phyloP scores from a whole-genome alignment of 2,329 filamentous ascomycete species.

The Emergomyces orientalis region DNA sequence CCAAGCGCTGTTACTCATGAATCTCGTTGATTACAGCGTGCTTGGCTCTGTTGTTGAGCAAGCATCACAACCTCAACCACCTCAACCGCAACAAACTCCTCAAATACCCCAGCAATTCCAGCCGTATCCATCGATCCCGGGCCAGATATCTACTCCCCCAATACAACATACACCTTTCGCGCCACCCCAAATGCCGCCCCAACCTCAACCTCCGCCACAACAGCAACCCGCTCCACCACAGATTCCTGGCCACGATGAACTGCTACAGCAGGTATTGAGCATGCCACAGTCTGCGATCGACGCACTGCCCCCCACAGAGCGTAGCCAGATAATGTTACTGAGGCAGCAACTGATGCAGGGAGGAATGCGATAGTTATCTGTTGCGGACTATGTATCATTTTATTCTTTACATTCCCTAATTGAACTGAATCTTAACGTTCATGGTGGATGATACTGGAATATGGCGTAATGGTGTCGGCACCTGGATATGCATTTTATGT shows the following conservation, averaged over 20 bases:
- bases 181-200: slow-evolving; percentile 31
- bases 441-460: not conserved
- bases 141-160: slow-evolving; percentile 46
- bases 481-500: slow-evolving; percentile 1
- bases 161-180: slow-evolving; percentile 34
- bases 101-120: slow-evolving; percentile 30
- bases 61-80: slow-evolving; percentile 37
- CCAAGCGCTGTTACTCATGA: slow-evolving; percentile 85
- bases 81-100: slow-evolving; percentile 30
- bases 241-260: slow-evolving; percentile 55
- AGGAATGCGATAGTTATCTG: slow-evolving; percentile 86
- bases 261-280: slow-evolving; percentile 72
- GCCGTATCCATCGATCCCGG: slow-evolving; percentile 30
- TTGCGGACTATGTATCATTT: slow-evolving; percentile 68
- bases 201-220: slow-evolving; percentile 36
- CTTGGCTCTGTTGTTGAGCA: slow-evolving; percentile 71
- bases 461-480: slow-evolving; percentile 1
- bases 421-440: slow-evolving; percentile 18
- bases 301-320: slow-evolving; percentile 62
- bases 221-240: slow-evolving; percentile 30
- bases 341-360: slow-evolving; percentile 66
- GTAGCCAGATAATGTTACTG: slow-evolving; percentile 69
- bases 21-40: slow-evolving; percentile 75
- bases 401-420: slow-evolving; percentile 64
- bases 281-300: slow-evolving; percentile 75